Evolutionary conservation across 1,284 basidiomycete genomes (phyloP).

Genomic region (Tilletia caries): DNA sequence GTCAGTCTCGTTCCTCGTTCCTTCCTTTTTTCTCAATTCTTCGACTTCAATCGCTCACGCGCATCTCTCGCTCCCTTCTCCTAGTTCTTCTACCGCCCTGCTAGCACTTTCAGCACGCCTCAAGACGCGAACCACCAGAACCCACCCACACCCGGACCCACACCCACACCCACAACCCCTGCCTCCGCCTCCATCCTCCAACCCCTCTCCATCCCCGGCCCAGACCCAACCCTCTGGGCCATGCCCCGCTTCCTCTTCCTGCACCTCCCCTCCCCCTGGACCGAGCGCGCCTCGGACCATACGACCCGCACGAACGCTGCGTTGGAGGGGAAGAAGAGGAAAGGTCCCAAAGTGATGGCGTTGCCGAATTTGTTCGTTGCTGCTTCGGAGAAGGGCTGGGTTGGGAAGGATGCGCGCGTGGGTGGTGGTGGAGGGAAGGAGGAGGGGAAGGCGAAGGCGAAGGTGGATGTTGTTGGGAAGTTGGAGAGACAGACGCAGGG

Average conservation of each 20-base stretch:
- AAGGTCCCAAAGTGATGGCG: conserved; percentile 33
- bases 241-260: conserved; percentile 38
- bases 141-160: no score
- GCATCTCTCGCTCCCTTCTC: conserved; percentile 21
- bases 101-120: background rate
- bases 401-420: conserved; percentile 16
- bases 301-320: conserved; percentile 1
- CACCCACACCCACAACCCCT: background rate
- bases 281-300: background rate
- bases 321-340: background rate
- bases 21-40: no score
- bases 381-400: conserved; percentile 36
- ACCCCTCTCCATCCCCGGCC: conserved; percentile 34
- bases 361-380: conserved; percentile 38
- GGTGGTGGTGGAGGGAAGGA: background rate
- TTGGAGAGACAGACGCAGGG: background rate
- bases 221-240: conserved; percentile 31
- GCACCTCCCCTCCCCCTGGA: conserved; percentile 19
- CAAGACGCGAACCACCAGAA: no score
- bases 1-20: background rate
- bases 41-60: no score
- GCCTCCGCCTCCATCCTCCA: background rate
- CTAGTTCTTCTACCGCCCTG: conserved; percentile 2
- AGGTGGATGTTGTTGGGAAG: background rate
- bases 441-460: background rate